Percentiles rank a stretch among this genome's conserved stretches.
Evolutionary conservation across 495 filamentous ascomycete species (phyloP).

Genomic region (Penicillium salamii): DNA sequence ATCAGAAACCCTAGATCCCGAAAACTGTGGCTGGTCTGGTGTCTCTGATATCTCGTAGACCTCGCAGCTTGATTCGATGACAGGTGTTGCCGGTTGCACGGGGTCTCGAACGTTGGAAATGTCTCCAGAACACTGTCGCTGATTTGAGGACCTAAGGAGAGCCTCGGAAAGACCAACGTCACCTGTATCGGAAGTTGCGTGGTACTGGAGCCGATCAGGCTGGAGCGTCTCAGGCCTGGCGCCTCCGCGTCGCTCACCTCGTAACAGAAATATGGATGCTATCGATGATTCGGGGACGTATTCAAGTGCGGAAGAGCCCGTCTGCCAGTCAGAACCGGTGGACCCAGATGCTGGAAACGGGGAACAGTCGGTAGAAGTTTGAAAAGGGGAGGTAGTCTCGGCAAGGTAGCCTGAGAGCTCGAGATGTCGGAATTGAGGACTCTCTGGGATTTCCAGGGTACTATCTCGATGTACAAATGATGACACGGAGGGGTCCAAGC

Average conservation of each 20-base stretch:
- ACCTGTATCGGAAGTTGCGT: not conserved
- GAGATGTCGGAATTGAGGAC: not conserved
- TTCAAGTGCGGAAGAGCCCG: constrained; percentile 1
- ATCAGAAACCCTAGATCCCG: not conserved
- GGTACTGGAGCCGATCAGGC: not conserved
- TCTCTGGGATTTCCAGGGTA: constrained; percentile 7
- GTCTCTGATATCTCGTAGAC: constrained; percentile 28
- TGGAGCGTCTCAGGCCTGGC: not conserved
- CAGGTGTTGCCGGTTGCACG: not conserved
- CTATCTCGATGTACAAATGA: constrained; percentile 18
- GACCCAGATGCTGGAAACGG: not conserved
- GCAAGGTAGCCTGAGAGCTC: not conserved
- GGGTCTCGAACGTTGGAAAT: not conserved
- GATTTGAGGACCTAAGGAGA: not conserved
- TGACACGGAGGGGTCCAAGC: constrained; percentile 5
- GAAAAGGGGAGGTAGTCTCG: not conserved
- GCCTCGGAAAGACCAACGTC: not conserved
- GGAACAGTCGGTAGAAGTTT: not conserved
- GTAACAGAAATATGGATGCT: constrained; percentile 15
- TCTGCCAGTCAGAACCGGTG: not conserved
- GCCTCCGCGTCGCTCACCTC: constrained; percentile 14
- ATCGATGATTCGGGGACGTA: constrained; percentile 8
- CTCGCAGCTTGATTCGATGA: not conserved
- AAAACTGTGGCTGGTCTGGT: constrained; percentile 3
- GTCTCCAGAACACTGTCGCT: not conserved